A percentile compares a stretch with the other conserved stretches of the same genome.
These are phyloP conservation scores for Elaeis oleifera DNA, from an alignment of 202 grass and related monocot species.

Conservation along the genomic window DNA sequence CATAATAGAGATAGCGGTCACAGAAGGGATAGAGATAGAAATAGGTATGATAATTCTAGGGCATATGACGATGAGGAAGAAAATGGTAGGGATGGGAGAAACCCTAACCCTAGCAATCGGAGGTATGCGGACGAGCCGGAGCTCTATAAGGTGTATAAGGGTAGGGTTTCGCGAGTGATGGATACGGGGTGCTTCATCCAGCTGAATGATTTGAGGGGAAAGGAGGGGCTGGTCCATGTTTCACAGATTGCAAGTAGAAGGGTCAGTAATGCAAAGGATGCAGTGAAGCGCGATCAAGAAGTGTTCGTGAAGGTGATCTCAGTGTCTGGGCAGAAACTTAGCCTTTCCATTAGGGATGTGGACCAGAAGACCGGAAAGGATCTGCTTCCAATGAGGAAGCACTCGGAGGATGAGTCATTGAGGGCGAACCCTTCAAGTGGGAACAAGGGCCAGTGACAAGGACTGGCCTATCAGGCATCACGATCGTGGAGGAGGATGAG, in stretches of 20 bases:
- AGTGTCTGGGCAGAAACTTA: constrained; percentile 69
- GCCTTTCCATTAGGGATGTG: constrained; percentile 75
- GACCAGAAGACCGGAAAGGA: constrained; percentile 89
- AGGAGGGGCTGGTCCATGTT: constrained; percentile 79
- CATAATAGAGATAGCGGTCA: neutral
- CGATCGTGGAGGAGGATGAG: constrained; percentile 70
- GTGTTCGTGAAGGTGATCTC: constrained; percentile 84
- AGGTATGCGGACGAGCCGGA: constrained; percentile 35
- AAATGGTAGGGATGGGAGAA: constrained; percentile 2
- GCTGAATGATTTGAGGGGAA: constrained; percentile 48
- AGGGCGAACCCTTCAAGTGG: constrained; percentile 52
- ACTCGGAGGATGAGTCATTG: constrained; percentile 32
- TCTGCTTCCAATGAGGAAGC: constrained; percentile 57
- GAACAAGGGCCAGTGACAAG: constrained; percentile 33
- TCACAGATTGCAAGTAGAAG: constrained; percentile 65
- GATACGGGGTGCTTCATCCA: constrained; percentile 84
- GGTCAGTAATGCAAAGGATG: constrained; percentile 69
- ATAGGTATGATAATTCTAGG: neutral
- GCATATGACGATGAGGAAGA: too few relatives aligned
- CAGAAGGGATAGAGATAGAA: constrained; percentile 2
- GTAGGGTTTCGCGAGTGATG: constrained; percentile 73
- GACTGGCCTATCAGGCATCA: constrained; percentile 72
- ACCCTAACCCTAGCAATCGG: constrained; percentile 14
- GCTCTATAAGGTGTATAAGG: constrained; percentile 71
- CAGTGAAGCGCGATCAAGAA: constrained; percentile 75